A percentile compares a stretch with the other conserved stretches of the same genome.
phyloP scores from a whole-genome alignment of 2,329 filamentous ascomycete species.

The Aspergillus proliferans region DNA sequence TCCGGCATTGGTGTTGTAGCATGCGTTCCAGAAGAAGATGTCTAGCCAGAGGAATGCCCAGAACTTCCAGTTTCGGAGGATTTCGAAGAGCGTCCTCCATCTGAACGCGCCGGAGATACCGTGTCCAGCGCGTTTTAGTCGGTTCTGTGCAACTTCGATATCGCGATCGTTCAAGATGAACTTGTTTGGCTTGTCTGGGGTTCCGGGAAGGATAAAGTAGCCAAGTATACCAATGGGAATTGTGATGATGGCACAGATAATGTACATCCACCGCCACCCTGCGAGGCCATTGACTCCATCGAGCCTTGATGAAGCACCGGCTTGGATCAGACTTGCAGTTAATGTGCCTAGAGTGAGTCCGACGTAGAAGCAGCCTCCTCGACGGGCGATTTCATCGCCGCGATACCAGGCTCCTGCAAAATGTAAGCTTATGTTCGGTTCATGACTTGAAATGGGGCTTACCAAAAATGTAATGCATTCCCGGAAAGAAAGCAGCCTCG shows the following conservation, averaged over 20 bases:
- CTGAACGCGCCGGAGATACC: conserved; percentile 24
- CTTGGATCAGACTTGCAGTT: conserved; percentile 48
- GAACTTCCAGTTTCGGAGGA: conserved; percentile 42
- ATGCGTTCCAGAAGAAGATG: conserved; percentile 53
- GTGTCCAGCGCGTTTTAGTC: conserved; percentile 44
- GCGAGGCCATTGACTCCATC: conserved; percentile 42
- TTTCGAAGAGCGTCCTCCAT: conserved; percentile 19
- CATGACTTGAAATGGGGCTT: not conserved
- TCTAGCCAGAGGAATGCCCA: conserved; percentile 48
- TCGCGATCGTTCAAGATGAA: conserved; percentile 44
- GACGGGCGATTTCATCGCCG: conserved; percentile 42
- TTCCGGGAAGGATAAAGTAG: conserved; percentile 48
- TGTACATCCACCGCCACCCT: conserved; percentile 55
- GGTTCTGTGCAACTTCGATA: conserved; percentile 39
- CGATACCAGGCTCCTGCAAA: conserved; percentile 43
- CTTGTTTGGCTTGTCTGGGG: conserved; percentile 45
- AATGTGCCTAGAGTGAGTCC: conserved; percentile 48
- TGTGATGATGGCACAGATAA: conserved; percentile 50
- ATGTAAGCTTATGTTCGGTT: not conserved
- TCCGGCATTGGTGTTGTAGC: conserved; percentile 43
- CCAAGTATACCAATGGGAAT: conserved; percentile 50
- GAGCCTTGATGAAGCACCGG: conserved; percentile 36
- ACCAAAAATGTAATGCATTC: conserved; percentile 33
- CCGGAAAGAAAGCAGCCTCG: conserved; percentile 41
- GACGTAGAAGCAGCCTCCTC: conserved; percentile 49